Conservation (phyloP, 2,329 filamentous ascomycete species). For the Cadophora sp. region DNA sequence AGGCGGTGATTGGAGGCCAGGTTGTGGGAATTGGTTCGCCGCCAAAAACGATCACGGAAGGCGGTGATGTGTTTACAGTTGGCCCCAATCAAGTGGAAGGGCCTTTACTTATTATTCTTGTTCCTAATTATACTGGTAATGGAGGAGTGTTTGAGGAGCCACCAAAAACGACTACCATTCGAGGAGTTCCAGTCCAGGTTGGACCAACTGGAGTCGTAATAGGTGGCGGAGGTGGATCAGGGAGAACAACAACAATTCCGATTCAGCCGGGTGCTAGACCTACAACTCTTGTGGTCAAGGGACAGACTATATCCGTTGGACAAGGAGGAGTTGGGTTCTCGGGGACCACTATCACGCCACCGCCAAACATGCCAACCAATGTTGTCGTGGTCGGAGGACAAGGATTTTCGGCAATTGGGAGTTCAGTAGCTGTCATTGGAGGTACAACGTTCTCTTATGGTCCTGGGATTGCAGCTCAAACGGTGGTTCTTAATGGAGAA, state of each 20-base stretch:
- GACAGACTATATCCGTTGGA: constrained; percentile 37
- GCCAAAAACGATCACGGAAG: constrained; percentile 33
- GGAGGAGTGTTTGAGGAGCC: constrained; percentile 24
- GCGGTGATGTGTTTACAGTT: constrained; percentile 39
- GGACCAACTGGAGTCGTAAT: constrained; percentile 31
- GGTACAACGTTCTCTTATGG: constrained; percentile 33
- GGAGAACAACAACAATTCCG: constrained; percentile 28
- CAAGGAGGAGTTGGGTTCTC: constrained; percentile 34
- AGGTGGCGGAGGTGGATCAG: constrained; percentile 22
- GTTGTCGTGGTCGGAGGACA: constrained; percentile 35
- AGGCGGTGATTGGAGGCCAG: constrained; percentile 36
- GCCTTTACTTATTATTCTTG: constrained; percentile 31
- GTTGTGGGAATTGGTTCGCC: constrained; percentile 29
- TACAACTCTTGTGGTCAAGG: constrained; percentile 31
- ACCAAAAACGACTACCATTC: constrained; percentile 30
- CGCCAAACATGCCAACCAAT: constrained; percentile 31
- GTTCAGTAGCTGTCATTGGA: constrained; percentile 33
- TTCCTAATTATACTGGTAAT: constrained; percentile 27
- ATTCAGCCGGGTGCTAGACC: constrained; percentile 35
- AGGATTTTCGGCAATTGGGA: constrained; percentile 35
- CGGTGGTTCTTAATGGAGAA: constrained; percentile 36
- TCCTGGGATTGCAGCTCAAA: constrained; percentile 29
- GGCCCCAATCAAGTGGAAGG: constrained; percentile 38
- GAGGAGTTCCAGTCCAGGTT: constrained; percentile 31
- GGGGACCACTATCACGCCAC: constrained; percentile 34